Conservation (phyloP, 768 basidiomycete species). For the Dentipellis fragilis region DNA sequence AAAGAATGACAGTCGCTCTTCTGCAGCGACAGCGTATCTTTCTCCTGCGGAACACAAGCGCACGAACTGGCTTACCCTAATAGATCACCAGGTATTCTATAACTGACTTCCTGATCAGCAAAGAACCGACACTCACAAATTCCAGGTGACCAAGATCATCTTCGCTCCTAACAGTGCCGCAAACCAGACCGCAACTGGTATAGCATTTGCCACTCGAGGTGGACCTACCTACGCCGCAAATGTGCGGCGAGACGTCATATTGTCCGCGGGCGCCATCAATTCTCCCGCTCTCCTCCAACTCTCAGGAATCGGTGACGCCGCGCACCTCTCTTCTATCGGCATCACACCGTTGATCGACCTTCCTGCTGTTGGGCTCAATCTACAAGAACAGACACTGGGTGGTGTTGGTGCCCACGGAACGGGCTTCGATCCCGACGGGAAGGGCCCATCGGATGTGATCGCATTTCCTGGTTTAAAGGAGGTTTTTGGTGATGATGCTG, state of each 20-base stretch:
- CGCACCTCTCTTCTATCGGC: slow-evolving; percentile 17
- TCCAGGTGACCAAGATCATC: no score
- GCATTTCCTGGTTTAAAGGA: no score
- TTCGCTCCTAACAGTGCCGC: no score
- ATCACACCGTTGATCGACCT: slow-evolving; percentile 22
- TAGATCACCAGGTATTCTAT: slow-evolving; percentile 21
- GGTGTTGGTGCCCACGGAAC: no score
- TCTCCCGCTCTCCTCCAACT: slow-evolving; percentile 13
- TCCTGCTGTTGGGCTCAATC: slow-evolving; percentile 27
- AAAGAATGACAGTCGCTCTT: slow-evolving; percentile 41
- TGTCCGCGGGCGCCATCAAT: neutral
- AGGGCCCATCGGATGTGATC: no score
- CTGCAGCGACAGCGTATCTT: slow-evolving; percentile 43
- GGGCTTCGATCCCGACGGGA: no score
- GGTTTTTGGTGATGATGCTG: neutral
- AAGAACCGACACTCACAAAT: no score
- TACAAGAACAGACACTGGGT: slow-evolving; percentile 20
- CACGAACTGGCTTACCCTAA: slow-evolving; percentile 41
- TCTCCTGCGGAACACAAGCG: slow-evolving; percentile 39
- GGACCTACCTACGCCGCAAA: slow-evolving; percentile 1
- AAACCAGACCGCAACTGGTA: no score
- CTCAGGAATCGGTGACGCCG: slow-evolving; percentile 25
- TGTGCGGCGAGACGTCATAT: neutral
- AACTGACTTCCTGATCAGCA: no score
- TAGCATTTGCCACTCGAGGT: neutral